These are phyloP conservation scores for Tolypocladium ophioglossoides DNA, from an alignment of 2,329 filamentous ascomycete species.

Conservation along the genomic window DNA sequence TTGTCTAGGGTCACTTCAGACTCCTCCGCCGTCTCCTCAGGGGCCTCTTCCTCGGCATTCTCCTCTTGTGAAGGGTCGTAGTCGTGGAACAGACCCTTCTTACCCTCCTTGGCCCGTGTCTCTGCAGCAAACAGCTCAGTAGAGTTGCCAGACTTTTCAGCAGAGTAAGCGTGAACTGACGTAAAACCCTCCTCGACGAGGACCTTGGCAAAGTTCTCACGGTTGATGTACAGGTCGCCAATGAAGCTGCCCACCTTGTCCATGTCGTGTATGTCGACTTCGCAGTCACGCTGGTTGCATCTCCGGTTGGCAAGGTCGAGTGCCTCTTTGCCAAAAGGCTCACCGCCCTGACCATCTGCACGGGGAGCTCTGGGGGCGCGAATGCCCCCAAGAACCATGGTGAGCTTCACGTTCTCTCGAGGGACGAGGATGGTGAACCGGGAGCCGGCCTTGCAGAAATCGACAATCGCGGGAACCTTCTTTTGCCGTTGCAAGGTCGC, in stretches of 20 bases:
- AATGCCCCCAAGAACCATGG: conserved; percentile 87
- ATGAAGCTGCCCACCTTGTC: conserved; percentile 98
- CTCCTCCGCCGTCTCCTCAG: conserved; percentile 39
- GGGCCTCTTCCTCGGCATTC: conserved; percentile 38
- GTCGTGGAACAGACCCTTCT: conserved; percentile 85
- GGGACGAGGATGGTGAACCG: conserved; percentile 88
- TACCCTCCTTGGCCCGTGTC: conserved; percentile 75
- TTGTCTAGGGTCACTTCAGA: conserved; percentile 47
- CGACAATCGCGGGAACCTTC: conserved; percentile 85
- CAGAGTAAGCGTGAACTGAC: conserved; percentile 86
- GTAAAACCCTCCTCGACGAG: conserved; percentile 91
- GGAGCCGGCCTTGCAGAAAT: conserved; percentile 96
- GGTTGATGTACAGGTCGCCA: conserved; percentile 83
- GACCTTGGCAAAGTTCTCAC: conserved; percentile 89
- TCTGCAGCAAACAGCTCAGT: conserved; percentile 82
- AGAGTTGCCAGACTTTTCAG: conserved; percentile 87
- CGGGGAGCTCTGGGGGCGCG: conserved; percentile 81
- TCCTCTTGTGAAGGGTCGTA: conserved; percentile 86
- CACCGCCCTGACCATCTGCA: conserved; percentile 62
- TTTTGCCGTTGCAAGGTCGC: conserved; percentile 81
- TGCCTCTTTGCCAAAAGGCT: conserved; percentile 92
- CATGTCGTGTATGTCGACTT: conserved; percentile 87
- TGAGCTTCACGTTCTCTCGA: conserved; percentile 87
- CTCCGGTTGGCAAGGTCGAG: conserved; percentile 82
- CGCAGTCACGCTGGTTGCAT: conserved; percentile 88